These are phyloP conservation scores for Salmacisia buchloeana DNA, from an alignment of 1,284 basidiomycete genomes.

Conservation along the genomic window DNA sequence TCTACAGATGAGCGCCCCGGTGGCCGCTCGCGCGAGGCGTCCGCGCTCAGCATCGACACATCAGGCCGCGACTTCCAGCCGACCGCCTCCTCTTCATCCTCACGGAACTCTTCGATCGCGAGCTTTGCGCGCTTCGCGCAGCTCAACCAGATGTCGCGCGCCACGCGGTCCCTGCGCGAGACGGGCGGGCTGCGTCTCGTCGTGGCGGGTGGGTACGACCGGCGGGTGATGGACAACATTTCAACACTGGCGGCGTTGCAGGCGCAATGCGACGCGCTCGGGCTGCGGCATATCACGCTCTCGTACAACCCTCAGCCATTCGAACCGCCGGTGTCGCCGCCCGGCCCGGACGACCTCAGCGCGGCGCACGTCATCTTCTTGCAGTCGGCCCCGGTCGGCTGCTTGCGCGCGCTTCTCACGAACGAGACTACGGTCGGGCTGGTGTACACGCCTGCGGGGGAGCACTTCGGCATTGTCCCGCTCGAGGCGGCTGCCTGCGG, in stretches of 20 bases:
- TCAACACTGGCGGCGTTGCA: constrained; percentile 54
- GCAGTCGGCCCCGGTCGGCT: constrained; percentile 36
- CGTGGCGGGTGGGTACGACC: constrained; percentile 67
- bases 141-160: background rate
- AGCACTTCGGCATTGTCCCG: constrained; percentile 96
- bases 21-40: background rate
- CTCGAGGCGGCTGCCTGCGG: constrained; percentile 91
- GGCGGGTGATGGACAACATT: constrained; percentile 66
- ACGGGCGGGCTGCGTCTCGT: constrained; percentile 22
- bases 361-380: constrained; percentile 33
- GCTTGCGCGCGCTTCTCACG: constrained; percentile 37
- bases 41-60: background rate
- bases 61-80: background rate
- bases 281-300: constrained; percentile 53
- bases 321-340: constrained; percentile 44
- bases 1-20: background rate
- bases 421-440: constrained; percentile 52
- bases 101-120: background rate
- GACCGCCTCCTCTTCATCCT: background rate
- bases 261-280: constrained; percentile 25
- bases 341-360: constrained; percentile 12
- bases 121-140: constrained; percentile 3
- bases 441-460: constrained; percentile 88
- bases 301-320: constrained; percentile 30
- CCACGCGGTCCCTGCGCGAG: background rate